Percentiles rank a stretch among this genome's conserved stretches.
Evolutionary conservation across 2,329 filamentous ascomycete genomes (phyloP).

Genomic region (Huntiella abstrusa): DNA sequence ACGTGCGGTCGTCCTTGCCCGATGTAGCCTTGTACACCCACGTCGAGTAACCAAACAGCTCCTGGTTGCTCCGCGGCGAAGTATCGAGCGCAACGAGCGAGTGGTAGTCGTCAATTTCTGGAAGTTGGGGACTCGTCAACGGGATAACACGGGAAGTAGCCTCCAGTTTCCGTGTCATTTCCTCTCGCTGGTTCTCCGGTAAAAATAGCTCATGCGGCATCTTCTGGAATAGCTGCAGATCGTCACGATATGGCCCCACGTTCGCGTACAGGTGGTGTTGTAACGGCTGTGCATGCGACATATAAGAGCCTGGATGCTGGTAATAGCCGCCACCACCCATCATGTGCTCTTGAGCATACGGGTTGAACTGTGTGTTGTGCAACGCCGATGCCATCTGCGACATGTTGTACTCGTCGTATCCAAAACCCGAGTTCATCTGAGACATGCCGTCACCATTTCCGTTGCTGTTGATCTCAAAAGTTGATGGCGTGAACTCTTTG

Average conservation of each 20-base stretch:
- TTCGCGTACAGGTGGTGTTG: slow-evolving; percentile 91
- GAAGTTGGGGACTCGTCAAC: slow-evolving; percentile 47
- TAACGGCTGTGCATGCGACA: slow-evolving; percentile 41
- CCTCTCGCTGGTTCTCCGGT: slow-evolving; percentile 68
- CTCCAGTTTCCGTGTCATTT: slow-evolving; percentile 74
- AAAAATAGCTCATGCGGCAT: slow-evolving; percentile 84
- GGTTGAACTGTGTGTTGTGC: slow-evolving; percentile 40
- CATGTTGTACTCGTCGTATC: slow-evolving; percentile 47
- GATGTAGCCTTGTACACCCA: slow-evolving; percentile 94
- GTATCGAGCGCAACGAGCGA: slow-evolving; percentile 80
- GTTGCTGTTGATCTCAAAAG: slow-evolving; percentile 6
- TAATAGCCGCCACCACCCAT: slow-evolving; percentile 47
- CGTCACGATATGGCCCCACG: slow-evolving; percentile 63
- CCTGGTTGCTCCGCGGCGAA: slow-evolving; percentile 54
- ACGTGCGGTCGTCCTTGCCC: slow-evolving; percentile 73
- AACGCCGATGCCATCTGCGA: slow-evolving; percentile 32
- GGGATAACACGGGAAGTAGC: slow-evolving; percentile 71
- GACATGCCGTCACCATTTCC: slow-evolving; percentile 2
- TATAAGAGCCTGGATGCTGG: slow-evolving; percentile 33
- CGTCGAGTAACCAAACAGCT: slow-evolving; percentile 66
- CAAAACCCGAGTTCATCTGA: slow-evolving; percentile 10
- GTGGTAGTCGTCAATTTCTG: slow-evolving; percentile 73
- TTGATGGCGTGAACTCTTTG: slow-evolving; percentile 37
- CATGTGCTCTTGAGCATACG: slow-evolving; percentile 60
- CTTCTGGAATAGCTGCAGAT: slow-evolving; percentile 67